A percentile compares a stretch with the other conserved stretches of the same genome.
Evolutionary conservation across 2,329 filamentous ascomycete genomes (phyloP).

Genomic region (Sclerotinia minor): DNA sequence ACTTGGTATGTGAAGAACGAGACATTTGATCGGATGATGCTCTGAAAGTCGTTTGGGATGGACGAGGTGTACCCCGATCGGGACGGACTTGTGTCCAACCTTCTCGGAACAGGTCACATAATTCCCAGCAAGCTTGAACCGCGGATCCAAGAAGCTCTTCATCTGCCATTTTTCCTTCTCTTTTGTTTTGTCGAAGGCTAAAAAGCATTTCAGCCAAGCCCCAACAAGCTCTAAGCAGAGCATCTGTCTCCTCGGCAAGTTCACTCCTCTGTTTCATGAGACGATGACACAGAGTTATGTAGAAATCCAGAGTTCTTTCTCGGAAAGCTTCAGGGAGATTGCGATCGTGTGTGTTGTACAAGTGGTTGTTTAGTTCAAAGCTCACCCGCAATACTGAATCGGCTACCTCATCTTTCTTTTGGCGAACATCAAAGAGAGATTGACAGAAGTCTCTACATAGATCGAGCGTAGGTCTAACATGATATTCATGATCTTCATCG

Average conservation of each 20-base stretch:
- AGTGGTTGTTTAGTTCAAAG: conserved; percentile 92
- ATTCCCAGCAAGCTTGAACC: conserved; percentile 90
- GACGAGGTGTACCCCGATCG: conserved; percentile 80
- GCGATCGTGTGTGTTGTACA: conserved; percentile 89
- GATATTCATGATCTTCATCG: conserved; percentile 67
- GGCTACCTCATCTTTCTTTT: conserved; percentile 72
- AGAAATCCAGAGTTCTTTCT: conserved; percentile 89
- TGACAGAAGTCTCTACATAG: conserved; percentile 92
- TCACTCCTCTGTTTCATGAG: conserved; percentile 92
- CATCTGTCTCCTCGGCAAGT: conserved; percentile 77
- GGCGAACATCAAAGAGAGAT: conserved; percentile 81
- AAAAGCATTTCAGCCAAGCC: conserved; percentile 89
- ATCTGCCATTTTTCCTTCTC: conserved; percentile 71
- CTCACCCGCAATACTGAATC: conserved; percentile 90
- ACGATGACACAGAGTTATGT: conserved; percentile 88
- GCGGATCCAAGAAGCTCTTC: conserved; percentile 85
- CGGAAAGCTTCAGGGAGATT: conserved; percentile 82
- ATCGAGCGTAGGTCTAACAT: conserved; percentile 75
- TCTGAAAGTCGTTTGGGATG: conserved; percentile 72
- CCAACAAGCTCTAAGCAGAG: conserved; percentile 84
- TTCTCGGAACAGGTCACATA: conserved; percentile 89
- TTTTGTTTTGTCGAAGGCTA: conserved; percentile 77
- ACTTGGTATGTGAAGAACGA: conserved; percentile 39
- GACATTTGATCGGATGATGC: conserved; percentile 26
- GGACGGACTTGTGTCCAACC: conserved; percentile 88